Evolutionary conservation across 768 basidiomycete genomes (phyloP).

Genomic region (Kwoniella bestiolae): DNA sequence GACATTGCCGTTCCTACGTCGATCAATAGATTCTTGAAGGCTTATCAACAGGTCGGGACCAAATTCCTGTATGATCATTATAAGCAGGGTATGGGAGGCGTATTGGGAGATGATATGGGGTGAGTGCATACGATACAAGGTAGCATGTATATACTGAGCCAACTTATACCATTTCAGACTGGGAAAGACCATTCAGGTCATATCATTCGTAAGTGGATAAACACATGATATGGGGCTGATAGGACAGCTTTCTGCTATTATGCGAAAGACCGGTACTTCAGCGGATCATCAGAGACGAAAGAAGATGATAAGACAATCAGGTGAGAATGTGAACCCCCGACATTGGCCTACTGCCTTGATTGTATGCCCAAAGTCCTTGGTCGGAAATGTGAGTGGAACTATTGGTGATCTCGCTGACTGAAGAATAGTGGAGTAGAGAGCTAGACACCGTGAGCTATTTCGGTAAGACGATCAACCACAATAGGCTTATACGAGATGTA

Average conservation of each 20-base stretch:
- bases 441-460: conserved; percentile 68
- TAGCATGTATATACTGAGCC: not conserved
- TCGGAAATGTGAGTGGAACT: conserved; percentile 63
- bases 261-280: conserved; percentile 74
- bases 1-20: conserved; percentile 53
- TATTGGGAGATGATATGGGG: conserved; percentile 97
- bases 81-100: conserved; percentile 69
- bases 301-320: conserved; percentile 65
- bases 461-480: not conserved
- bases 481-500: conserved; percentile 52
- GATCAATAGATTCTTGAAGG: conserved; percentile 84
- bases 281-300: conserved; percentile 71
- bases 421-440: conserved; percentile 75
- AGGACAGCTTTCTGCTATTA: conserved; percentile 83
- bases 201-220: conserved; percentile 45
- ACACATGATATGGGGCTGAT: not conserved
- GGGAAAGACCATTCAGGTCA: conserved; percentile 90
- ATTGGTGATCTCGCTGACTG: not conserved
- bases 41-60: conserved; percentile 87
- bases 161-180: conserved; percentile 26
- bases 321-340: conserved; percentile 24
- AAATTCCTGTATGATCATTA: conserved; percentile 79
- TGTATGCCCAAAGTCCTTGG: conserved; percentile 81
- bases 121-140: conserved; percentile 58
- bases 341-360: conserved; percentile 63